Base-by-base conservation (phyloP, 164 flowering plant genomes). In the Houttuynia cordata region DNA sequence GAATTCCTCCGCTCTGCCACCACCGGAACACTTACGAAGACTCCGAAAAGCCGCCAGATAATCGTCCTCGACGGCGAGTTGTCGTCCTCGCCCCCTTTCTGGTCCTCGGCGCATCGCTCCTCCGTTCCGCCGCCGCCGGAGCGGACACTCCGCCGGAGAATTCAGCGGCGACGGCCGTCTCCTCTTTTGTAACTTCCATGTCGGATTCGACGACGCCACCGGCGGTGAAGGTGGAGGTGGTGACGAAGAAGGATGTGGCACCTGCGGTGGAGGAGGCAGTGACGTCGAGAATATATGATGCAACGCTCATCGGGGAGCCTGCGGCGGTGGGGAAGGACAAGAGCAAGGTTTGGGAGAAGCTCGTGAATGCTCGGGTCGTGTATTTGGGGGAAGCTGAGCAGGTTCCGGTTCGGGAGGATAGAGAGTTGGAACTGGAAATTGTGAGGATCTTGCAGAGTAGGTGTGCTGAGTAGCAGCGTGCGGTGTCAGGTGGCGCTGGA, bases 331-430 rank as follows among this genome's bases (percentile, higher is more conserved):
- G 97, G 66, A 93, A 87, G 74, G 98, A 89, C 55, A 86, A 75
- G 84, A 63, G 70, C 47, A 87, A 72, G 73, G 89, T 87, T 55
- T 93, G 96, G 98, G 98, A 93, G 80, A 92, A 93, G 89, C 51
- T 93, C 71, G 75, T 86, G 92, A 79, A 74, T 62, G 88, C 87
- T 25, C 65, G 92, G 69, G 56, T 93, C 62, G 87, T 93, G 61
- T 93, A 87, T 72, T 70, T 93, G 54, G 98, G 98, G 15, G 98
- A 93, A 70, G 96, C 98, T 0, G 98, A 93, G 79, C 96, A 83
- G 58, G 98, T 93, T 24, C 98, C 98, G 17, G 77, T 65, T 13
- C 72, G 71, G 0, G 98, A 87, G 62, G 98, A 93, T 69, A 83
- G 77, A 73, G 97, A 80, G 15, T 62, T 93, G 74, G 98, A 93